Evolutionary conservation across 148 eudicot genomes (phyloP).

Genomic region (Rheum nobile): DNA sequence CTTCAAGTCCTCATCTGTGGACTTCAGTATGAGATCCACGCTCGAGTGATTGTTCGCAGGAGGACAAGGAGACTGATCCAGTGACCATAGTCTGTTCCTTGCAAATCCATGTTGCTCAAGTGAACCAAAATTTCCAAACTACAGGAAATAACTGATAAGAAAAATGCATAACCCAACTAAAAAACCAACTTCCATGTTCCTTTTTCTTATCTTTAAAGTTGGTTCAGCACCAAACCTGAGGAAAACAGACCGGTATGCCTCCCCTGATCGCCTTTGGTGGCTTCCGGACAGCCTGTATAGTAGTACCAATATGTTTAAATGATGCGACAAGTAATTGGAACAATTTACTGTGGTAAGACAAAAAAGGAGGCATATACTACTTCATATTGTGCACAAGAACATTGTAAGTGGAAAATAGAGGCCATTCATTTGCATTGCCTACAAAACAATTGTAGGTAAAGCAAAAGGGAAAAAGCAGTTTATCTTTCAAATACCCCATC

Average conservation of each 20-base stretch:
- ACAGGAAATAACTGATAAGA: constrained; percentile 1
- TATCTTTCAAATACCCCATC: background rate
- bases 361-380: background rate
- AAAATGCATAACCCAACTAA: background rate
- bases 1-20: constrained; percentile 51
- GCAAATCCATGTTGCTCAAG: constrained; percentile 70
- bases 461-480: background rate
- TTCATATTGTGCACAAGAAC: background rate
- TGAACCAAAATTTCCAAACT: constrained; percentile 53
- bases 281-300: constrained; percentile 44
- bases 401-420: background rate
- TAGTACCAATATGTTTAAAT: background rate
- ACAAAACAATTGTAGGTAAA: background rate
- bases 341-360: background rate
- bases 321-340: background rate
- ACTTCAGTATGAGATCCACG: constrained; percentile 43
- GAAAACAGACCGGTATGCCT: constrained; percentile 82
- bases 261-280: constrained; percentile 68
- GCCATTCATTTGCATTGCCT: background rate
- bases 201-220: background rate
- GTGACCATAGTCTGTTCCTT: constrained; percentile 43
- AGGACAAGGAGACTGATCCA: constrained; percentile 43
- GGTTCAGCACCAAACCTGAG: constrained; percentile 45
- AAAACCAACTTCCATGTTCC: background rate
- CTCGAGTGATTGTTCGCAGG: constrained; percentile 19